Evolutionary conservation across 495 filamentous ascomycete genomes (phyloP).

Genomic region (Penicillium coffeae): DNA sequence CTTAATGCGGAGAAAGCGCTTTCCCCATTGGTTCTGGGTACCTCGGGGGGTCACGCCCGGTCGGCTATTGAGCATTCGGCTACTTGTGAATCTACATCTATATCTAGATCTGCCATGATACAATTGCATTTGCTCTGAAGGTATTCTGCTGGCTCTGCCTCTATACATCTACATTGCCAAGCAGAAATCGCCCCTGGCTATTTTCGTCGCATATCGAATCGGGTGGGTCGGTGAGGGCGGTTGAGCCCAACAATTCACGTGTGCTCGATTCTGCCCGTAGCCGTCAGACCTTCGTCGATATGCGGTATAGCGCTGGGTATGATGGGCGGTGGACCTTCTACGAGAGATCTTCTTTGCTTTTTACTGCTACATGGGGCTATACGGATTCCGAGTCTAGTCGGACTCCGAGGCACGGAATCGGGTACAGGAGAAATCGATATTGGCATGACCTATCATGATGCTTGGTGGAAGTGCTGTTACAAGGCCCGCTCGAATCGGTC

Average conservation of each 20-base stretch:
- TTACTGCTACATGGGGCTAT: too few relatives aligned
- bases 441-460: constrained; percentile 17
- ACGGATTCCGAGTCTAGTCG: too few relatives aligned
- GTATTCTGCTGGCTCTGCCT: not conserved
- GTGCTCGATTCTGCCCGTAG: constrained; percentile 29
- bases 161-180: not conserved
- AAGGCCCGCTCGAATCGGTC: constrained; percentile 45
- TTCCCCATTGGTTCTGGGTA: not conserved
- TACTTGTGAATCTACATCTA: not conserved
- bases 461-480: constrained; percentile 41
- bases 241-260: constrained; percentile 27
- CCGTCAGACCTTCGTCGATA: constrained; percentile 19
- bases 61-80: not conserved
- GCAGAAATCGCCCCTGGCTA: not conserved
- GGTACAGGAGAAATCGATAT: not conserved
- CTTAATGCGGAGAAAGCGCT: constrained; percentile 1
- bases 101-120: not conserved
- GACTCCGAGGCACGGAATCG: too few relatives aligned
- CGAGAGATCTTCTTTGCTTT: too few relatives aligned
- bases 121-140: not conserved
- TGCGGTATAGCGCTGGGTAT: not conserved
- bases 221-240: constrained; percentile 22
- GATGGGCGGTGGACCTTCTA: not conserved
- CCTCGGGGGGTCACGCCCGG: not conserved
- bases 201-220: constrained; percentile 2